These are phyloP conservation scores for Ceratonia siliqua DNA, from an alignment of 306 rosid species.

Conservation along the genomic window DNA sequence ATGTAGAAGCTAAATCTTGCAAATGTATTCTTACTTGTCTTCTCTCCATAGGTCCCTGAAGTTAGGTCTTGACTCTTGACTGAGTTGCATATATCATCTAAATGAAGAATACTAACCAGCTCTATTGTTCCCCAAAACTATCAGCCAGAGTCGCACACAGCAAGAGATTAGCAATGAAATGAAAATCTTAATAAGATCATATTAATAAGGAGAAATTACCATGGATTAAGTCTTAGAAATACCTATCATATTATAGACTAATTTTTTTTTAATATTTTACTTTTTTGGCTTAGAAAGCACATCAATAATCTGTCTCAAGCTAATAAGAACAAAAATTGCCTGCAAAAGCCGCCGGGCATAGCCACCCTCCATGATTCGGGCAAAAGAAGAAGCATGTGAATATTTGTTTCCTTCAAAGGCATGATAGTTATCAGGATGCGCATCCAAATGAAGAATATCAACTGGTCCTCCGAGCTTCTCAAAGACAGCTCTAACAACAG, in stretches of 20 bases:
- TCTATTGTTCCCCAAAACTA: background rate
- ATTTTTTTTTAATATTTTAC: too few species aligned
- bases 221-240: background rate
- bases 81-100: background rate
- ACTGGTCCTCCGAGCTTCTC: constrained; percentile 95
- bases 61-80: background rate
- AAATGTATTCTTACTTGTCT: background rate
- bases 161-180: background rate
- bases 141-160: background rate
- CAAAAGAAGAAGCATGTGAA: constrained; percentile 97
- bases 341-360: constrained; percentile 92
- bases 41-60: background rate
- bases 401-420: constrained; percentile 83
- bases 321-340: constrained; percentile 53
- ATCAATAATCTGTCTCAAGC: background rate
- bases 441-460: constrained; percentile 96
- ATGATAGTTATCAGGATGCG: constrained; percentile 90
- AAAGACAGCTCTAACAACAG: constrained; percentile 83
- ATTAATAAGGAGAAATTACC: background rate
- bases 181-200: background rate
- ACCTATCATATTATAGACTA: too few species aligned
- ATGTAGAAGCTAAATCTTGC: background rate
- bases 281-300: background rate
- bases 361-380: constrained; percentile 96
- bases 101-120: background rate